Percentiles rank a stretch among this genome's conserved stretches.
Conservation (phyloP, 306 rosid genomes). For the Vachellia collinsii region DNA sequence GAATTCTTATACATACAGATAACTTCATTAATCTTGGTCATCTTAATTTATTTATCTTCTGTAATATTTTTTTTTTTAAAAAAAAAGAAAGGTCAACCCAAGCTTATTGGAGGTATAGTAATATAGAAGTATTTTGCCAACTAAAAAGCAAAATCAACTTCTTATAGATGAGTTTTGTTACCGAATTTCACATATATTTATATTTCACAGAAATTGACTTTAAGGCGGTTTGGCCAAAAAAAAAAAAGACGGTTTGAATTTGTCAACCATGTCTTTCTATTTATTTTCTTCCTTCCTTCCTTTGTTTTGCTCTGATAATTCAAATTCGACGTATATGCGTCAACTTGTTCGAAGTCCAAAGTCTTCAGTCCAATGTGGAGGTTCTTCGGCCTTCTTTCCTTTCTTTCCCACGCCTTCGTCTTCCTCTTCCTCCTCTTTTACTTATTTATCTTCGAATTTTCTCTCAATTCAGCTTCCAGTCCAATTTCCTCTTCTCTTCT, state of each 20-base stretch:
- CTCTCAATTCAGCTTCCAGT: constrained; percentile 36
- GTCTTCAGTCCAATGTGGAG: constrained; percentile 41
- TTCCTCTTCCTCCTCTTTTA: background rate
- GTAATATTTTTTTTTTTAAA: no score
- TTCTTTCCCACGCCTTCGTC: constrained; percentile 4
- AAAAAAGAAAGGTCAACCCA: no score
- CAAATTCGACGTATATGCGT: background rate
- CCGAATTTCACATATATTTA: no score
- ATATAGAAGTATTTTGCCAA: no score
- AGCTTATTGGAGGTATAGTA: no score
- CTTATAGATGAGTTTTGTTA: no score
- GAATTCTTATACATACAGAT: no score
- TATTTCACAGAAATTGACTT: background rate
- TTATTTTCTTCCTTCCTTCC: background rate
- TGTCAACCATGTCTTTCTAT: background rate
- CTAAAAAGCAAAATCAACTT: no score
- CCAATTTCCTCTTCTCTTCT: constrained; percentile 35
- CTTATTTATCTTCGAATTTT: background rate
- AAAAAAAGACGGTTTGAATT: background rate
- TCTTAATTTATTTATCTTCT: no score
- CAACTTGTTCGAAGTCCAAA: background rate
- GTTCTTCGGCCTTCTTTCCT: constrained; percentile 7
- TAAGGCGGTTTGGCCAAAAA: no score
- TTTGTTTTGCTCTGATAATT: background rate
- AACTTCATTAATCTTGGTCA: no score